Evolutionary conservation across 1,284 basidiomycete genomes (phyloP).

Genomic region (Uromyces viciae-fabae): DNA sequence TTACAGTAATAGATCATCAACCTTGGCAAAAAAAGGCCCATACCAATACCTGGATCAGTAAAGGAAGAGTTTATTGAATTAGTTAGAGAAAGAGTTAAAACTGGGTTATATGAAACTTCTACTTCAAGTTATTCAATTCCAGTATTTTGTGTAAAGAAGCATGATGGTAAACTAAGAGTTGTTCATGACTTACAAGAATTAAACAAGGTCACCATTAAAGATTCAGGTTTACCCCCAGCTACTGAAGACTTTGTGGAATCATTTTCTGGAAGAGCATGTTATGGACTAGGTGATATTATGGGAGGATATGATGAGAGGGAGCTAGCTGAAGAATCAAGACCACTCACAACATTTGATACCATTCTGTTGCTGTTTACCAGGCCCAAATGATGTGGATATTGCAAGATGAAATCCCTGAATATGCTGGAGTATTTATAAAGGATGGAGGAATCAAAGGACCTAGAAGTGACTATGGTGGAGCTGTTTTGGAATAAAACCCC

Average conservation of each 20-base stretch:
- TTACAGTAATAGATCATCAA: background rate
- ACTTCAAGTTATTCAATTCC: background rate
- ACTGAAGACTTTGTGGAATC: background rate
- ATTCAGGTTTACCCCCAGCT: background rate
- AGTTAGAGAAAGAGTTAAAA: background rate
- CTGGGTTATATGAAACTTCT: background rate
- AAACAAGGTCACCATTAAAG: slow-evolving; percentile 13
- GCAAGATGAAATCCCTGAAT: too few species aligned
- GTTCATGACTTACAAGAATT: background rate
- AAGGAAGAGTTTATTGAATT: background rate
- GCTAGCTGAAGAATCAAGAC: background rate
- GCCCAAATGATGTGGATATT: too few species aligned
- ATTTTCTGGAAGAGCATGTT: background rate
- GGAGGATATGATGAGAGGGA: background rate
- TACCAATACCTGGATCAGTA: background rate
- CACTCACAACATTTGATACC: background rate
- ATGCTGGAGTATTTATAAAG: too few species aligned
- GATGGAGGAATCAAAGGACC: too few species aligned
- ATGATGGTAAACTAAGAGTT: background rate
- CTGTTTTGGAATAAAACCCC: too few species aligned
- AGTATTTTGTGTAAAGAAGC: background rate
- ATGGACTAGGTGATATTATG: background rate
- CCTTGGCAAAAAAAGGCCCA: slow-evolving; percentile 17
- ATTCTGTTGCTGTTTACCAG: too few species aligned
- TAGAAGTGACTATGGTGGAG: too few species aligned